These are phyloP conservation scores for Phoma herbarum DNA, from an alignment of 2,329 filamentous ascomycete species.

Conservation along the genomic window DNA sequence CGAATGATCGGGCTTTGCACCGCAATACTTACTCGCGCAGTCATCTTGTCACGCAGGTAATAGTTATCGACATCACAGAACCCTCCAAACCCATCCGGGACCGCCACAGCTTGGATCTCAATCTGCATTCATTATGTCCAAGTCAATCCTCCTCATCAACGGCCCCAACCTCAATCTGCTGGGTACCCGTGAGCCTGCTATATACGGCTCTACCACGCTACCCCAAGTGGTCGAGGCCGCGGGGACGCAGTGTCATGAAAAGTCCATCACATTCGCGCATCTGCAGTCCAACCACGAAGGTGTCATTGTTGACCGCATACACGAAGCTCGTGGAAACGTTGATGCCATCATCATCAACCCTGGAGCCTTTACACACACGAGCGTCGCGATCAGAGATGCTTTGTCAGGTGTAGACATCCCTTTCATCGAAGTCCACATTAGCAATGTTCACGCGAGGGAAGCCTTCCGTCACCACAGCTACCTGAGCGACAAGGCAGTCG, in stretches of 20 bases:
- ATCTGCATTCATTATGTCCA: slow-evolving; percentile 41
- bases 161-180: slow-evolving; percentile 86
- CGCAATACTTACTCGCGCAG: slow-evolving; percentile 12
- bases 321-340: slow-evolving; percentile 66
- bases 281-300: slow-evolving; percentile 86
- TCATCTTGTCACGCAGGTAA: not conserved
- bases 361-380: slow-evolving; percentile 78
- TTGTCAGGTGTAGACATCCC: slow-evolving; percentile 73
- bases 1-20: not conserved
- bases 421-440: slow-evolving; percentile 81
- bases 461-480: slow-evolving; percentile 74
- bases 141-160: slow-evolving; percentile 74
- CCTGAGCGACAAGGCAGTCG: slow-evolving; percentile 77
- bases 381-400: slow-evolving; percentile 78
- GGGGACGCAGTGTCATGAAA: slow-evolving; percentile 58
- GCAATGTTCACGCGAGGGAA: slow-evolving; percentile 77
- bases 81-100: not conserved
- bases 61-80: not conserved
- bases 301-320: slow-evolving; percentile 76
- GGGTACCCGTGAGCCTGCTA: slow-evolving; percentile 74
- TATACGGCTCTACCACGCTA: slow-evolving; percentile 77
- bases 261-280: slow-evolving; percentile 62
- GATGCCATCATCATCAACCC: slow-evolving; percentile 80
- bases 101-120: not conserved
- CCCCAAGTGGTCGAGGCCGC: slow-evolving; percentile 65